phyloP scores from a whole-genome alignment of 2,329 filamentous ascomycete species.

The Fusarium ramigenum region DNA sequence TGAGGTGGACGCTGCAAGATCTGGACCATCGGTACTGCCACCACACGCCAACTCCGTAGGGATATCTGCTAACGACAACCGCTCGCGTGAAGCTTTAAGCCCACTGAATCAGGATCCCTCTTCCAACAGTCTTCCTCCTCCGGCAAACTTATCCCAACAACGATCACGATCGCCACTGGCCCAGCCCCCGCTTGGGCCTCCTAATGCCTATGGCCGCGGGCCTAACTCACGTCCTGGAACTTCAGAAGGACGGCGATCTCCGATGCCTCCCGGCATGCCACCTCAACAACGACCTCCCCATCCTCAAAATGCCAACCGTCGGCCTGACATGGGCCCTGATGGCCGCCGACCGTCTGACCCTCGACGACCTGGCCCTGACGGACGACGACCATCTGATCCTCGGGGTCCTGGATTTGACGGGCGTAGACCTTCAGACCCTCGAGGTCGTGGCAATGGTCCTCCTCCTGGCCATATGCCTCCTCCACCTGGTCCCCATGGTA shows the following conservation, averaged over 20 bases:
- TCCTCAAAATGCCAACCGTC: constrained; percentile 42
- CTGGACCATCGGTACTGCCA: constrained; percentile 61
- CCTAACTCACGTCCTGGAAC: constrained; percentile 46
- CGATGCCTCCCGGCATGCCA: constrained; percentile 43
- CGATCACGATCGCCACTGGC: constrained; percentile 58
- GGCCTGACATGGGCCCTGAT: constrained; percentile 40
- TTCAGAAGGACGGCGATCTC: constrained; percentile 46
- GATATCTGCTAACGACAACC: constrained; percentile 63
- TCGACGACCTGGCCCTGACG: constrained; percentile 26
- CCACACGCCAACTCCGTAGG: constrained; percentile 60
- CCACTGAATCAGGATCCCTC: constrained; percentile 49
- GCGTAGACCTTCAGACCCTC: constrained; percentile 27
- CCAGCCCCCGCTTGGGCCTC: constrained; percentile 46
- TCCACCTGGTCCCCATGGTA: constrained; percentile 27
- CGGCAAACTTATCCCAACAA: constrained; percentile 52
- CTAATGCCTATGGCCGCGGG: constrained; percentile 47
- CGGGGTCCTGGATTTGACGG: constrained; percentile 33
- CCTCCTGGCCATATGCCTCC: constrained; percentile 34
- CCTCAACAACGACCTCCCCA: constrained; percentile 43
- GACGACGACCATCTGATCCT: constrained; percentile 26
- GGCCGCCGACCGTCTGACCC: constrained; percentile 30
- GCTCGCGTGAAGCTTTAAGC: constrained; percentile 63
- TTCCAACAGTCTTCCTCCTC: constrained; percentile 52
- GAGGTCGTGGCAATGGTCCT: constrained; percentile 33
- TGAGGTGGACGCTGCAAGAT: constrained; percentile 46